Base-by-base conservation (phyloP, 495 filamentous ascomycete species). In the Tirmania nivea region DNA sequence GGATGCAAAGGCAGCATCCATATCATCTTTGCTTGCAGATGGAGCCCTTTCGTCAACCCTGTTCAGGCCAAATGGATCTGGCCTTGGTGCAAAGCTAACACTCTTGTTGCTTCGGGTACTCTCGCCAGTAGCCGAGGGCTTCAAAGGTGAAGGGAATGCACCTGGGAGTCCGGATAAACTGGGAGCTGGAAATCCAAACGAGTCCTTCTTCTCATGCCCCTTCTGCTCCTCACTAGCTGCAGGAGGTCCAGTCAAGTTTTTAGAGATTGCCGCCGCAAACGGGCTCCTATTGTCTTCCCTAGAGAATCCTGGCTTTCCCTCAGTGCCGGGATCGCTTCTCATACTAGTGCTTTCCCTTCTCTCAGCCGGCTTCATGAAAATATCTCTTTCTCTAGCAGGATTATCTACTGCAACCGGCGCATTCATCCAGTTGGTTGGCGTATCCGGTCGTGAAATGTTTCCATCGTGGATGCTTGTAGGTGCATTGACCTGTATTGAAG, bases 391-490 rank as follows among this genome's bases (percentile, higher is more conserved):
- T 49, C 57, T 58, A 2, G 53, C 55, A 2, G 59, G 60, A 7
- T 7, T 31, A 3, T 31, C 25, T 31, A 31, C 25, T 16, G 62
- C 59, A 5, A 52, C 42, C 2, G 54, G 57, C 53, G 35, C 61
- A 53, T 49, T 55, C 34, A 55, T 57, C 68, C 60, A 58, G 61
- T 69, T 50, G 50, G 76, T 77, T 17, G 77, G 76, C 1, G 77
- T 78, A 42, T 79, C 81, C 36, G 75, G 63, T 7, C 74, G 75
- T 31, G 60, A 67, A 19, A 60, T 64, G 37, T 79, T 76, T 51
- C 78, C 80, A 61, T 76, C 77, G 51, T 82, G 75, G 62, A 83
- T 86, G 45, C 75, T 80, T 25, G 87, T 80, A n/a, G 86, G 81
- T 14, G 83, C 81, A 31, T 65, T 64, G 10, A 82, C 82, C 68